Base-by-base conservation (phyloP, 352 stramenopile genomes). In the Pythium rhizo-oryzae region DNA sequence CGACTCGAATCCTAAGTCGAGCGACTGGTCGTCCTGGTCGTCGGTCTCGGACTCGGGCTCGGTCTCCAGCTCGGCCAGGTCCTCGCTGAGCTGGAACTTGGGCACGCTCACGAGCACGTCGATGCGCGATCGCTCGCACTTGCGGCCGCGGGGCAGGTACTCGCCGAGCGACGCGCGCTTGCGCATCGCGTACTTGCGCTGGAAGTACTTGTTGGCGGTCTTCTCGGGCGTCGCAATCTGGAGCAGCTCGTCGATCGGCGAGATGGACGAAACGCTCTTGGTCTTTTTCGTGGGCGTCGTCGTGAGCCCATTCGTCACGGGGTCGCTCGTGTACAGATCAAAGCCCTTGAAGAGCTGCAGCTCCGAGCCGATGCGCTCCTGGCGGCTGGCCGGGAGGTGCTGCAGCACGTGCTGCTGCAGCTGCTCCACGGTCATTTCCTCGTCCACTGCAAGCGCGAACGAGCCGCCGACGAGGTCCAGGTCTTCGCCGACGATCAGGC, bases 281-380 rank as follows among this genome's bases (percentile, higher is more conserved):
- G n/a, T 8, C 30, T 60, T 54, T 8, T 61, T 50, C 46, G 37
- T 52, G n/a, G n/a, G n/a, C 2, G 49, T 21, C 21, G 53, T 67
- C 18, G 50, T 60, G 7, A 50, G 63, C 35, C 54, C 59, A 7
- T 24, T 46, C 39, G 39, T 46, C 9, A 46, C 39, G 6, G n/a
- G 21, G 43, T 35, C 24, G 19, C 51, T 60, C 9, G 46, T 59
- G 64, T 71, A 71, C 12, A 71, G 57, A 18, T 71, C 56, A 25
- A 71, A 71, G 12, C 64, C 56, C 57, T 71, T 71, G 56, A 71
- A 71, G 35, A 71, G 57, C 57, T 71, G 64, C 24, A 71, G 39
- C 25, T 57, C 49, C 19, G 47, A 43, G 18, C 47, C 50, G 25
- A 61, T 49, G 8, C 64, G 64, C 19, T 65, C 46, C 13, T 61